Base-by-base conservation (phyloP, 495 filamentous ascomycete genomes). In the Neurospora pannonica region DNA sequence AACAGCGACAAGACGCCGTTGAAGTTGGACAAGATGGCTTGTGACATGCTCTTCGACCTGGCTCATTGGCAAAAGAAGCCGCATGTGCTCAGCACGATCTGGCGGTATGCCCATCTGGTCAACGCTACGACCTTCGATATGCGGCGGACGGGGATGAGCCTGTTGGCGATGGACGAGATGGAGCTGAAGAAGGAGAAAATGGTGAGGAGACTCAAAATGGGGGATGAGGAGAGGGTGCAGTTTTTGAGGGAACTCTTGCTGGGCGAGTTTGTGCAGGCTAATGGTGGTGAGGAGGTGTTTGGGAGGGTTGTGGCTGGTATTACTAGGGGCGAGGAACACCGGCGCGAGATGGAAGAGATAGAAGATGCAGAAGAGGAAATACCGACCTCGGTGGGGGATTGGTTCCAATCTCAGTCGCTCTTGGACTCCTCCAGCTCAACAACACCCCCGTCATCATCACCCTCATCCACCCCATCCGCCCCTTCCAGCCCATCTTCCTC, bases 61-160 rank as follows among this genome's bases (percentile, higher is more conserved):
- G 82, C 80, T 9, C 81, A 78, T 75, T 72, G 28, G 69, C 38
- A 60, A n/a, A 73, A 72, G 9, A 80, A 74, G 62, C 82, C 82
- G 36, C 81, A 85, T 60, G 74, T 82, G 71, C 60, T 83, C 46
- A 76, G 80, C 71, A 81, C 82, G 21, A 67, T 83, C 46, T 86
- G 79, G 78, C 81, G 83, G 70, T 85, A 83, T 75, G 79, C 80
- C 5, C 76, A 72, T 38, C 71, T 81, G 9, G 28, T 43, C 11
- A 73, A 72, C 15, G 7, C 43, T 24, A 75, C 79, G 1, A 78
- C 4, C 36, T 42, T 62, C 3, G 42, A 75, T 8, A 80, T 85
- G 79, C 78, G 75, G 5, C 34, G 21, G 1, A 67, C 37, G 19
- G 74, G 38, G 10, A 36, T 21, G 0, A 15, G 11, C 15, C 17